A percentile compares a stretch with the other conserved stretches of the same genome.
phyloP scores from a whole-genome alignment of 2,329 filamentous ascomycete species.

The Hortaea sp. region DNA sequence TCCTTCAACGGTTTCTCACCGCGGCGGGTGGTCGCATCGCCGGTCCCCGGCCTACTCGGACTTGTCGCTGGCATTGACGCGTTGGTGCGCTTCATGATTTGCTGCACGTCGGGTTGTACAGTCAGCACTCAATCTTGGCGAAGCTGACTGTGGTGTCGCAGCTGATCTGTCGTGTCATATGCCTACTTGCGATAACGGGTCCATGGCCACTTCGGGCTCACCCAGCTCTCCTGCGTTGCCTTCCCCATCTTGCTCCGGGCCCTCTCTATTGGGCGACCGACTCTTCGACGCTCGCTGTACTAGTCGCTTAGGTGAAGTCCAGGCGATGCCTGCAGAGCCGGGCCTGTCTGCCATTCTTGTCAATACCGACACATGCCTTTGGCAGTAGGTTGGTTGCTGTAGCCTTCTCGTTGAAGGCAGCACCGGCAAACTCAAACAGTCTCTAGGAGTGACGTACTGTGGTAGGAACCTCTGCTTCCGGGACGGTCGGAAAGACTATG shows the following conservation, averaged over 20 bases:
- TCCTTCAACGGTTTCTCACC: conserved; percentile 1
- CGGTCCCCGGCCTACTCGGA: not conserved
- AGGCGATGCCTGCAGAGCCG: conserved; percentile 2
- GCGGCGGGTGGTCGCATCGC: not conserved
- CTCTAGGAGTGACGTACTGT: not conserved
- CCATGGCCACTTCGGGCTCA: conserved; percentile 42
- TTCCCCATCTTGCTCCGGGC: conserved; percentile 7
- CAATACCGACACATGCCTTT: not conserved
- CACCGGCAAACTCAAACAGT: too few species aligned
- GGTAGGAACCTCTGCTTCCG: not conserved
- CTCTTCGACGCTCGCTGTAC: conserved; percentile 5
- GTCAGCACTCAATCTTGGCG: conserved; percentile 8
- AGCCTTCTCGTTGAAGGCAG: too few species aligned
- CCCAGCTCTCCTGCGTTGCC: conserved; percentile 7
- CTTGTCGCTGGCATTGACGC: conserved; percentile 34
- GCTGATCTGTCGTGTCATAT: not conserved
- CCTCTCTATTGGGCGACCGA: conserved; percentile 4
- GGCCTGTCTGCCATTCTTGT: conserved; percentile 3
- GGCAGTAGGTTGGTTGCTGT: not conserved
- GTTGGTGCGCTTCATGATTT: conserved; percentile 56
- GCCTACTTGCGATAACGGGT: conserved; percentile 58
- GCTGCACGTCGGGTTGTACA: conserved; percentile 24
- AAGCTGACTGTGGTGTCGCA: not conserved
- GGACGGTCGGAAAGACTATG: not conserved
- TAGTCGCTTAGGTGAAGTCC: conserved; percentile 1